phyloP scores from a whole-genome alignment of 2,329 filamentous ascomycete species.

The Cercospora brassicicola region DNA sequence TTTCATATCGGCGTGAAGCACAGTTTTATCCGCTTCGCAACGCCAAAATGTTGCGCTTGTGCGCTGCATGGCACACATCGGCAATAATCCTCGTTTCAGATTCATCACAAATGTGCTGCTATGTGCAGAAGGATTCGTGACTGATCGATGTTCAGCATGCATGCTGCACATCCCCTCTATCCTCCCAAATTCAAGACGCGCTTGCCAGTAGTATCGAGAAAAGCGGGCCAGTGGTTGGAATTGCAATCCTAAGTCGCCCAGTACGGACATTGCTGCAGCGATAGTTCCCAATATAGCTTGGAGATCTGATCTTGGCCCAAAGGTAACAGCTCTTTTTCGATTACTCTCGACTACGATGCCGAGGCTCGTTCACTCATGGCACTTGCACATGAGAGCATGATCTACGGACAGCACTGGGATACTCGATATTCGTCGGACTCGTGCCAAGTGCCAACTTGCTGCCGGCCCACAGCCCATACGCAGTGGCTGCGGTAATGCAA shows the following conservation, averaged over 20 bases:
- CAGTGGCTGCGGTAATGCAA: neutral
- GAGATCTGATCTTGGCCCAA: neutral
- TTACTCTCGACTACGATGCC: neutral
- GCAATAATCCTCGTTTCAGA: neutral
- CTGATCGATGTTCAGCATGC: neutral
- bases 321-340: neutral
- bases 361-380: neutral
- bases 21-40: neutral
- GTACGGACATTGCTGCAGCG: neutral
- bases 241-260: neutral
- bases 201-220: neutral
- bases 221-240: neutral
- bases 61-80: neutral
- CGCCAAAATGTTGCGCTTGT: neutral
- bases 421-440: neutral
- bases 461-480: neutral
- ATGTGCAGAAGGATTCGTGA: neutral
- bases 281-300: neutral
- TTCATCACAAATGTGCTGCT: conserved; percentile 4
- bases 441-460: neutral
- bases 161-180: neutral
- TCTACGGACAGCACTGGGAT: neutral
- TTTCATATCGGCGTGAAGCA: neutral
- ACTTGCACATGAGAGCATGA: neutral
- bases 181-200: neutral